Evolutionary conservation across 75 land plant species (phyloP).

Genomic region (Pinus albicaulis): DNA sequence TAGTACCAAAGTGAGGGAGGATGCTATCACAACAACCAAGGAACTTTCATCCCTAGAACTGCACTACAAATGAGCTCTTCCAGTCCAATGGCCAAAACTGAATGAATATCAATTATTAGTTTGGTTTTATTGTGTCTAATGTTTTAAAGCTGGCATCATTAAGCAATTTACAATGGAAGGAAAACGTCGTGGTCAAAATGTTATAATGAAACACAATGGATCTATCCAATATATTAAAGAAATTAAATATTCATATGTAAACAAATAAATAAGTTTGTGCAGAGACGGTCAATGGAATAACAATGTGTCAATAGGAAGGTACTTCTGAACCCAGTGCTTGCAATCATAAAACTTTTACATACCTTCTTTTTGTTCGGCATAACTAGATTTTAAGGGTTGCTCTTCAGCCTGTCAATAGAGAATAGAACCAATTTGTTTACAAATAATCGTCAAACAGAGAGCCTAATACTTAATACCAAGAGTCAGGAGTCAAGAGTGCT

Average conservation of each 20-base stretch:
- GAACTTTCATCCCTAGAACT: not conserved
- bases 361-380: conserved; percentile 7
- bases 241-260: not conserved
- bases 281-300: not conserved
- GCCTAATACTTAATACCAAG: no score
- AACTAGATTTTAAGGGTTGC: not conserved
- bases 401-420: conserved; percentile 6
- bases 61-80: not conserved
- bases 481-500: not conserved
- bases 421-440: not conserved
- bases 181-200: not conserved
- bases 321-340: not conserved
- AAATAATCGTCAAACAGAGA: not conserved
- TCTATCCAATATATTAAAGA: not conserved
- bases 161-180: not conserved
- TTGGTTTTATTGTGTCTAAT: not conserved
- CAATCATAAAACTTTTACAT: not conserved
- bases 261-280: not conserved
- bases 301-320: not conserved
- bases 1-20: no score
- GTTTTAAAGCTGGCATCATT: no score
- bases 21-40: no score
- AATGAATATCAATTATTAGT: not conserved
- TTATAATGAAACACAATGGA: not conserved
- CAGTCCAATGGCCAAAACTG: not conserved